These are phyloP conservation scores for Sporothrix variecibatus DNA, from an alignment of 2,329 filamentous ascomycete genomes.

Conservation along the genomic window DNA sequence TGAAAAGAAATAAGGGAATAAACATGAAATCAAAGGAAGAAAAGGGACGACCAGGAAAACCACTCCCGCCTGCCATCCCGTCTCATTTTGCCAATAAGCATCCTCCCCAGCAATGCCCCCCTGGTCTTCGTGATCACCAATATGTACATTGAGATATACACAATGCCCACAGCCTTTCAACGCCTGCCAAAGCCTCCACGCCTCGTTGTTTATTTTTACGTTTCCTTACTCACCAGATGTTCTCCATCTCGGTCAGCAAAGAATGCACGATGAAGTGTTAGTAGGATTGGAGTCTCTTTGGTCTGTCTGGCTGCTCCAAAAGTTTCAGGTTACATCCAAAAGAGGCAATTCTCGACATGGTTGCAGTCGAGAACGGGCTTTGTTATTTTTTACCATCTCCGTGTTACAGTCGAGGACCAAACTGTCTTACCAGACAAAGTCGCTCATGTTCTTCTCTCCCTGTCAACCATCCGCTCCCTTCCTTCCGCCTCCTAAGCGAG, in stretches of 20 bases:
- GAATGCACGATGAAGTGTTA: background rate
- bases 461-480: background rate
- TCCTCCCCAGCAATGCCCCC: background rate
- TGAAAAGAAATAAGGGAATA: background rate
- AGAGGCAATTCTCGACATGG: background rate
- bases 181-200: background rate
- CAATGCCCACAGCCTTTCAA: background rate
- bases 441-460: background rate
- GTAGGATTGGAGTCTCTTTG: background rate
- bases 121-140: background rate
- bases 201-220: slow-evolving; percentile 13
- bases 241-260: slow-evolving; percentile 12
- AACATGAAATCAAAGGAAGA: background rate
- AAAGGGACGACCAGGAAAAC: background rate
- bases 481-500: background rate
- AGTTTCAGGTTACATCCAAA: slow-evolving; percentile 2
- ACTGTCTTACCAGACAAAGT: background rate
- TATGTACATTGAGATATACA: background rate
- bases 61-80: background rate
- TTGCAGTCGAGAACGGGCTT: background rate
- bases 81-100: background rate
- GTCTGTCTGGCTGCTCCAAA: background rate
- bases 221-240: slow-evolving; percentile 3
- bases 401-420: background rate
- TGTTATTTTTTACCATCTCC: background rate